Percentiles rank a stretch among this genome's conserved stretches.
Evolutionary conservation across 1,284 basidiomycete genomes (phyloP).

Genomic region (Pseudozyma hubeiensis): DNA sequence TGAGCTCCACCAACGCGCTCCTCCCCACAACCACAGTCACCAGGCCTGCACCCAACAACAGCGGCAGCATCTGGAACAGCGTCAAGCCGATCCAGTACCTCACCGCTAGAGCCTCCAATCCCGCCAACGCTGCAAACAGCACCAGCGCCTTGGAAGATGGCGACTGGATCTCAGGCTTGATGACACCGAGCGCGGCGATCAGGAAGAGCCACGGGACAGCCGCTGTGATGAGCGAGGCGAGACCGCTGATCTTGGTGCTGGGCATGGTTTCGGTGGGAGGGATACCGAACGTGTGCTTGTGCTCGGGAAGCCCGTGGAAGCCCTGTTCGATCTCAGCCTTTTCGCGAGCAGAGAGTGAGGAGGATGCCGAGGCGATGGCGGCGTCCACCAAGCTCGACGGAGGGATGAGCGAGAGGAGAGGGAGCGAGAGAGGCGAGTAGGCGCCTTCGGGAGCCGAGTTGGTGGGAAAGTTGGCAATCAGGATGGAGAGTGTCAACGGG

Average conservation of each 20-base stretch:
- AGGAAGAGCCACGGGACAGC: slow-evolving; percentile 54
- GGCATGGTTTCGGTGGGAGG: slow-evolving; percentile 61
- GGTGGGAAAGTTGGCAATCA: slow-evolving; percentile 47
- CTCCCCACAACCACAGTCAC: slow-evolving; percentile 53
- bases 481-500: slow-evolving; percentile 38
- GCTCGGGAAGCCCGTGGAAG: slow-evolving; percentile 43
- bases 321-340: slow-evolving; percentile 47
- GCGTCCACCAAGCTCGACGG: slow-evolving; percentile 20
- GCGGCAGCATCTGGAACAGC: slow-evolving; percentile 58
- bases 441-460: slow-evolving; percentile 29
- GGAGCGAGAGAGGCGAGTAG: slow-evolving; percentile 34
- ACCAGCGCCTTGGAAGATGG: slow-evolving; percentile 27
- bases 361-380: slow-evolving; percentile 10
- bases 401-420: slow-evolving; percentile 32
- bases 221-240: slow-evolving; percentile 47
- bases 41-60: slow-evolving; percentile 42
- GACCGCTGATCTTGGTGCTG: slow-evolving; percentile 42
- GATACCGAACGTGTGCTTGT: slow-evolving; percentile 55
- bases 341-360: slow-evolving; percentile 22
- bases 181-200: slow-evolving; percentile 23
- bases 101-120: slow-evolving; percentile 51
- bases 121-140: slow-evolving; percentile 36
- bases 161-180: slow-evolving; percentile 25
- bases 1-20: slow-evolving; percentile 48
- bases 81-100: slow-evolving; percentile 59